These are phyloP conservation scores for Pleochaeta shiraiana DNA, from an alignment of 2,329 filamentous ascomycete species.

Conservation along the genomic window DNA sequence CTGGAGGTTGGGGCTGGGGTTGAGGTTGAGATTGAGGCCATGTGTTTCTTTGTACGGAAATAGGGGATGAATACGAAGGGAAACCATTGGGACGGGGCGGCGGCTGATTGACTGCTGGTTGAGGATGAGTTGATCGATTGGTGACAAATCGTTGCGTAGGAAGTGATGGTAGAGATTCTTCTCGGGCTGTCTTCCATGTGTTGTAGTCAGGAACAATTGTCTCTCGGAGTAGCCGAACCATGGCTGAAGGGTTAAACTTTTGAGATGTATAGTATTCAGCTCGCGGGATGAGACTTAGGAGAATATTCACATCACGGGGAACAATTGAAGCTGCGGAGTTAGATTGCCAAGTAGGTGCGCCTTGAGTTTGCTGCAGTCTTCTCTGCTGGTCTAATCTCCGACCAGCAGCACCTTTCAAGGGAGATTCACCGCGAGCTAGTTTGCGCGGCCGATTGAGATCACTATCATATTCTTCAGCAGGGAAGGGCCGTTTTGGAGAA, in stretches of 20 bases:
- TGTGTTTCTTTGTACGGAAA: not conserved
- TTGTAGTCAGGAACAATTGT: constrained; percentile 41
- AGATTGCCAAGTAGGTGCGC: constrained; percentile 18
- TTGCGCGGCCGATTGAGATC: constrained; percentile 61
- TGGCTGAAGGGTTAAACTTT: constrained; percentile 43
- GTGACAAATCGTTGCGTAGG: constrained; percentile 13
- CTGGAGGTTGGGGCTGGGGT: constrained; percentile 5
- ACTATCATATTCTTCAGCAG: constrained; percentile 46
- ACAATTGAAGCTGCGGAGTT: constrained; percentile 36
- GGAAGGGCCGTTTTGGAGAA: constrained; percentile 22
- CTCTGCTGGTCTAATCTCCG: constrained; percentile 53
- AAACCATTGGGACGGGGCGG: constrained; percentile 6
- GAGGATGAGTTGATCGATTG: constrained; percentile 9
- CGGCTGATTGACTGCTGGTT: constrained; percentile 5
- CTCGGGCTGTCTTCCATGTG: constrained; percentile 27
- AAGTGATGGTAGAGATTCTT: constrained; percentile 12
- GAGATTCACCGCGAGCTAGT: constrained; percentile 71
- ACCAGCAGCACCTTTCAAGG: constrained; percentile 75
- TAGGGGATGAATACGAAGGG: constrained; percentile 5
- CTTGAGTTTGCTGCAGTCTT: constrained; percentile 28
- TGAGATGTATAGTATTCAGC: constrained; percentile 47
- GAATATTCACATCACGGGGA: constrained; percentile 40
- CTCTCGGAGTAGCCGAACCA: constrained; percentile 52
- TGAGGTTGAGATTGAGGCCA: constrained; percentile 6
- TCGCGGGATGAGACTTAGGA: constrained; percentile 40